Percentiles rank a stretch among this genome's conserved stretches.
phyloP scores from a whole-genome alignment of 2,329 filamentous ascomycete species.

The Botrytis porri region DNA sequence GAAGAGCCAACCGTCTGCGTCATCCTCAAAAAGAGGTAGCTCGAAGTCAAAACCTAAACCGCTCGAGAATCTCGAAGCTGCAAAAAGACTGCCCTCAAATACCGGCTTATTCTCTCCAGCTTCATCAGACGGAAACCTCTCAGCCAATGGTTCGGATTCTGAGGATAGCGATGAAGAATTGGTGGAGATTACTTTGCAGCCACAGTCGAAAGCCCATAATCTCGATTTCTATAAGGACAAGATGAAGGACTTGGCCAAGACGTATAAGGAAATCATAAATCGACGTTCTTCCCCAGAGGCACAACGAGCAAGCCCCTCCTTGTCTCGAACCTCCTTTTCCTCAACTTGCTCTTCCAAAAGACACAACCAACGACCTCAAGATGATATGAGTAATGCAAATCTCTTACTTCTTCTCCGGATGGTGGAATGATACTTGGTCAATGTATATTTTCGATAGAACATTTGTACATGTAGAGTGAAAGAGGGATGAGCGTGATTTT shows the following conservation, averaged over 20 bases:
- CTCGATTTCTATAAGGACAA: conserved; percentile 3
- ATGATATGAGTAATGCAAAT: conserved; percentile 2
- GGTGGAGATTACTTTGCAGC: neutral
- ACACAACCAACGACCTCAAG: neutral
- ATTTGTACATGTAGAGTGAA: neutral
- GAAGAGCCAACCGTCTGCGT: neutral
- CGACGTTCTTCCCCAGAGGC: neutral
- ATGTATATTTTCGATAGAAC: neutral
- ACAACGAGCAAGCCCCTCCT: neutral
- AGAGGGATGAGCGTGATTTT: neutral
- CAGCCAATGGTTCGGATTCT: neutral
- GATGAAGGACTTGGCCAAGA: neutral
- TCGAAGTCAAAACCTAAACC: neutral
- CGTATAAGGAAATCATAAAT: neutral
- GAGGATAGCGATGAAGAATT: conserved; percentile 11
- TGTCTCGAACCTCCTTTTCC: neutral
- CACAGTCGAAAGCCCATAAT: neutral
- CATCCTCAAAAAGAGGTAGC: neutral
- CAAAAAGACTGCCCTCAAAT: neutral
- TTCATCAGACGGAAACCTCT: neutral
- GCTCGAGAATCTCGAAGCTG: neutral
- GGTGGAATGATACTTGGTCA: conserved; percentile 1
- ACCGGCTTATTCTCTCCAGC: neutral
- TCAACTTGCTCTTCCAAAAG: neutral
- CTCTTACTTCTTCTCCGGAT: conserved; percentile 3